Percentiles rank a stretch among this genome's conserved stretches.
phyloP scores from a whole-genome alignment of 176 grass and related monocot species.

The Oryza nivara region DNA sequence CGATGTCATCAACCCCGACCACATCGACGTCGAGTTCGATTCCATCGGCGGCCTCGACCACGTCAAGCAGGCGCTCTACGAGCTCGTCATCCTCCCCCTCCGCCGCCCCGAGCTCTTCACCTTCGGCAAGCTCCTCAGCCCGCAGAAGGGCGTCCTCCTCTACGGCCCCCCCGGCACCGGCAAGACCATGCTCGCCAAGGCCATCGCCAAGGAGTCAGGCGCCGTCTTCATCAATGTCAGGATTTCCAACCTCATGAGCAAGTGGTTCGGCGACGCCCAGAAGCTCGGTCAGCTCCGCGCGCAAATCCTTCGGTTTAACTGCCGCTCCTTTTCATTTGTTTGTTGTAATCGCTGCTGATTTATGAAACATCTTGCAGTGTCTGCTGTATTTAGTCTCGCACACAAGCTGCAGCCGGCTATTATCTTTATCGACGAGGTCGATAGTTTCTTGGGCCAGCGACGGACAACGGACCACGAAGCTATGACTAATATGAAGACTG shows the following conservation, averaged over 20 bases:
- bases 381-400: slow-evolving; percentile 88
- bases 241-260: slow-evolving; percentile 98
- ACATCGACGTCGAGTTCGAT: slow-evolving; percentile 84
- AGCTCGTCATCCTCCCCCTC: slow-evolving; percentile 94
- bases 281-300: slow-evolving; percentile 70
- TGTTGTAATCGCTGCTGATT: neutral
- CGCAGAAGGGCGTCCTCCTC: slow-evolving; percentile 92
- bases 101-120: slow-evolving; percentile 81
- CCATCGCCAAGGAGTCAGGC: slow-evolving; percentile 89
- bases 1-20: slow-evolving; percentile 97
- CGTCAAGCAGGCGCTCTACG: slow-evolving; percentile 79
- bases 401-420: slow-evolving; percentile 96
- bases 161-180: slow-evolving; percentile 88
- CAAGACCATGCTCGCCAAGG: slow-evolving; percentile 99
- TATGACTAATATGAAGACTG: slow-evolving; percentile 98
- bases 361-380: slow-evolving; percentile 53
- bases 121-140: slow-evolving; percentile 85
- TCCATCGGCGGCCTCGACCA: slow-evolving; percentile 85
- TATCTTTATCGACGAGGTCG: slow-evolving; percentile 98
- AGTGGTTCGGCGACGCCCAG: slow-evolving; percentile 97
- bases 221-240: slow-evolving; percentile 98
- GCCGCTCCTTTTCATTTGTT: neutral
- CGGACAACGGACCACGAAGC: slow-evolving; percentile 85
- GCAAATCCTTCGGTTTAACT: no score
- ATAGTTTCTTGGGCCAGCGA: slow-evolving; percentile 92